These are phyloP conservation scores for Phytopythium sindhum DNA, from an alignment of 352 stramenopile genomes.

Conservation along the genomic window DNA sequence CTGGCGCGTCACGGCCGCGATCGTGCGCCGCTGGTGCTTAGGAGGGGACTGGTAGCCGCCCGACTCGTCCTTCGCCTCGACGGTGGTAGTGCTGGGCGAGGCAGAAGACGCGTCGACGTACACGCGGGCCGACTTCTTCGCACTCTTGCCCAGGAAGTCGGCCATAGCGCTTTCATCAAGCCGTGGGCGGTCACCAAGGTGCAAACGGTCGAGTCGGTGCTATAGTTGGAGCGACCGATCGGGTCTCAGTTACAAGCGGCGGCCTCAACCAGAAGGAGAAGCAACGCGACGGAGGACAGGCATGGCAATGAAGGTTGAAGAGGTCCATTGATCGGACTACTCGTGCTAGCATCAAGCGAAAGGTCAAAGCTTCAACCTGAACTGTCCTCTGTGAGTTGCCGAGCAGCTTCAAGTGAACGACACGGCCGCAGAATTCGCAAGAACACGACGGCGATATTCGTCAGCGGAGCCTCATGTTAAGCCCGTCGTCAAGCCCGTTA, in stretches of 20 bases:
- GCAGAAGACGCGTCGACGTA: slow-evolving; percentile 13
- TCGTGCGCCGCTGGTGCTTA: slow-evolving; percentile 16
- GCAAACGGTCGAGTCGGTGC: not conserved
- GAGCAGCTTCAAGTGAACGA: not conserved
- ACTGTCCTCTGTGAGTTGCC: not conserved
- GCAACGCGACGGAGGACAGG: no score
- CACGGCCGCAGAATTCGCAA: not conserved
- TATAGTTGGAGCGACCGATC: not conserved
- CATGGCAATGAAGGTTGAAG: not conserved
- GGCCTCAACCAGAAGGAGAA: not conserved
- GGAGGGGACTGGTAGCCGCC: not conserved
- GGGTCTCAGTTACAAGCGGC: not conserved
- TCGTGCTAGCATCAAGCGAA: not conserved
- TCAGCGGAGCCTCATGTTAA: no score
- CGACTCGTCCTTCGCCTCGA: slow-evolving; percentile 5
- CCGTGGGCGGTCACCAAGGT: not conserved
- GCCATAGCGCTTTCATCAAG: not conserved
- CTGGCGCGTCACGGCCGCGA: slow-evolving; percentile 10
- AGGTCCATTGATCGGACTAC: not conserved
- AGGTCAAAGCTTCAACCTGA: not conserved
- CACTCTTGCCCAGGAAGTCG: slow-evolving; percentile 4
- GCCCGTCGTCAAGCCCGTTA: not conserved
- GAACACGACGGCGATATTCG: not conserved
- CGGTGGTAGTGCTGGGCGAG: not conserved
- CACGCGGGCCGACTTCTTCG: slow-evolving; percentile 20